A percentile compares a stretch with the other conserved stretches of the same genome.
Evolutionary conservation across 2,329 filamentous ascomycete species (phyloP).

Genomic region (Gyromitra esculenta): DNA sequence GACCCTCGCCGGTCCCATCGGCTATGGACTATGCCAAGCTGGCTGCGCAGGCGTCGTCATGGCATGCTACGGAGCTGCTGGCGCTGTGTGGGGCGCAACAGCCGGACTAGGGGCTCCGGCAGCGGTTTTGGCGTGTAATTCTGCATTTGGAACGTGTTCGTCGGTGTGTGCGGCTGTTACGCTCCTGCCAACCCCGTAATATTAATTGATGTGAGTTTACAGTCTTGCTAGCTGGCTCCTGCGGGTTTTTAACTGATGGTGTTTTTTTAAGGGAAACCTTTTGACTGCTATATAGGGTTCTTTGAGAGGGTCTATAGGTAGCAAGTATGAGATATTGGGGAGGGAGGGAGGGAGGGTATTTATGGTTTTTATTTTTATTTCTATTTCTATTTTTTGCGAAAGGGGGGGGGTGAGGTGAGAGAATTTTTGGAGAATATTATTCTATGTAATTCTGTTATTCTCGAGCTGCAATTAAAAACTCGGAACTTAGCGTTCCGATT

Average conservation of each 20-base stretch:
- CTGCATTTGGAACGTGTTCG: conserved; percentile 63
- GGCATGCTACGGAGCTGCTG: conserved; percentile 64
- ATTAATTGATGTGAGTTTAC: background rate
- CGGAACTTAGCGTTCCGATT: too few relatives aligned
- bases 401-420: too few relatives aligned
- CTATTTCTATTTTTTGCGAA: too few relatives aligned
- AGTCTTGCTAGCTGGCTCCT: background rate
- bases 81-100: conserved; percentile 62
- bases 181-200: conserved; percentile 59
- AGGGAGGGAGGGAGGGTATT: too few relatives aligned
- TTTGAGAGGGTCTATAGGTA: too few relatives aligned
- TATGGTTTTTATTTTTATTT: too few relatives aligned
- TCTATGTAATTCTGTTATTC: too few relatives aligned
- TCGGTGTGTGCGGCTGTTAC: conserved; percentile 62
- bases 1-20: conserved; percentile 59
- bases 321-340: too few relatives aligned
- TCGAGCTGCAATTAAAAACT: too few relatives aligned
- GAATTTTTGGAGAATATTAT: too few relatives aligned
- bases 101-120: conserved; percentile 61
- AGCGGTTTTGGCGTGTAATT: conserved; percentile 63
- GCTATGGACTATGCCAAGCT: conserved; percentile 64
- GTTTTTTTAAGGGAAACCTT: background rate
- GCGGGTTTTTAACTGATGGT: background rate
- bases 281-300: too few relatives aligned
- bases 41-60: conserved; percentile 63